Base-by-base conservation (phyloP, 1,284 basidiomycete species). In the Crucibulum cyathiforme region DNA sequence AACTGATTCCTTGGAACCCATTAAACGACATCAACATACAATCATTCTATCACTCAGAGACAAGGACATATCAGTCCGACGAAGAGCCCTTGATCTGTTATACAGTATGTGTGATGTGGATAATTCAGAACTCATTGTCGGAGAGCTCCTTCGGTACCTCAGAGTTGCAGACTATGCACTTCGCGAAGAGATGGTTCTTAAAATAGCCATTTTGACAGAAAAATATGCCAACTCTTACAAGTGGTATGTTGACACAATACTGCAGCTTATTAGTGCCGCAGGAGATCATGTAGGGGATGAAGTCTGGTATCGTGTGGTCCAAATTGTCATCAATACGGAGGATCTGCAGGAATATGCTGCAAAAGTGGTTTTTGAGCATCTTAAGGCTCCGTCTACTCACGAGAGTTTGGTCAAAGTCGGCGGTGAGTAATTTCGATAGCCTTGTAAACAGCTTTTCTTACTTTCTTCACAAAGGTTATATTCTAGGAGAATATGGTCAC, bases 21-120 rank as follows among this genome's bases (percentile, higher is more conserved):
- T 99, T 76, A 98, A 99, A 81, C 90, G 90, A 73, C 97, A 99
- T 71, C 96, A 98, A 75, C 90, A 89, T 59, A 98, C 95, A 19
- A 98, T 99, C 74, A 97, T 98, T 60, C 80, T 95, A 24, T 95
- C 94, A 10, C 83, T 99, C 31, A 90, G 96, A 46, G 98, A 99
- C 80, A 95, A 96, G 71, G 98, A 99, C 75, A 98, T 99, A 60
- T 97, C 95, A 36, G 96, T 99, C 49, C 90, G 98, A 43, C 84
- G 98, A 57, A 85, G 98, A 59, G 98, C 96, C 1, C 84, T 99
- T 53, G 98, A 99, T 77, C 82, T 99, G 53, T 84, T 99, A 12
- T 99, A 98, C 79, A 98, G 95, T 76, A 98, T 99, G 97, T 99
- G 98, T 78, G 98, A 99, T 74, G 85, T 91, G 15, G 91, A 94